Base-by-base conservation (phyloP, 2,329 filamentous ascomycete species). In the Ustulina deusta region DNA sequence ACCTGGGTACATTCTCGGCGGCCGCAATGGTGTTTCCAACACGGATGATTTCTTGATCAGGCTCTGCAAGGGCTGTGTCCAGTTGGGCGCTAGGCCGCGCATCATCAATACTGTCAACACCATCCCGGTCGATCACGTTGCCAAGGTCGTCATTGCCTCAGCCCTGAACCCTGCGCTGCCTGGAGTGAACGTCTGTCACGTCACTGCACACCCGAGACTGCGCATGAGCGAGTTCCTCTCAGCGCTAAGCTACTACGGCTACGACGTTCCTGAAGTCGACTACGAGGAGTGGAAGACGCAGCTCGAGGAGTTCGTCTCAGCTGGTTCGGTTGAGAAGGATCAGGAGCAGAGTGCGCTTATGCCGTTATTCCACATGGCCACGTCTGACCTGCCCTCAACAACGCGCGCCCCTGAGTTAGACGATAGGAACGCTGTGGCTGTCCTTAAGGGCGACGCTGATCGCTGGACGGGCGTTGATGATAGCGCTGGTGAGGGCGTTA, bases 41-140 rank as follows among this genome's bases (percentile, higher is more conserved):
- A 94, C 90, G 0, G 95, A 98, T 76, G 95, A 97, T 80, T 98
- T 97, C 83, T 82, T 98, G 6, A 87, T 97, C 71, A 89, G 95
- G 44, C 88, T 97, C 81, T 82, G 91, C 64, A 97, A 97, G 82
- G 94, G 93, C 65, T 97, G 93, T 75, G 83, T 97, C 58, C 94
- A 98, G 79, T 84, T 97, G 2, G 83, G 83, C 2, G 84, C 85
- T 2, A 86, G 93, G 0, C 95, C 94, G 0, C 86, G 87, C 72
- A 97, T 97, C 73, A 81, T 85, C 78, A 98, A 97, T 82, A 93
- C 93, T 0, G 89, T 97, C 79, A 98, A 97, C 82, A 89, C 91
- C 79, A 92, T 97, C 0, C 94, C 95, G 0, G 94, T 97, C 29
- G 89, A 89, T 69, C 93, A 97, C 72, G 94, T 97, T 40, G 88